phyloP scores from a whole-genome alignment of 768 basidiomycete species.

The Naganishia kalamii region DNA sequence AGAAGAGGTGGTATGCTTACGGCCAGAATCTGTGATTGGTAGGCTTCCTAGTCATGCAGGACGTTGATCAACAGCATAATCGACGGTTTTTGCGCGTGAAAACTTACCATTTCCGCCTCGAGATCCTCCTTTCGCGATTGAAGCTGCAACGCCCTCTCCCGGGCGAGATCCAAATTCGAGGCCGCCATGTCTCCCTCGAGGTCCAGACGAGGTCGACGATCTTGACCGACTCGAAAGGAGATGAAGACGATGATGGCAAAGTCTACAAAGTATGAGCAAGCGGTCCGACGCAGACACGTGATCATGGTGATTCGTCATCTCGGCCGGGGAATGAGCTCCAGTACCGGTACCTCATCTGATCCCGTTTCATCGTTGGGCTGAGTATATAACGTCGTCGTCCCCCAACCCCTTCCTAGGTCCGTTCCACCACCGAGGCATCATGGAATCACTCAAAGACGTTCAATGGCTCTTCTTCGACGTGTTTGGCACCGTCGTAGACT shows the following conservation, averaged over 20 bases:
- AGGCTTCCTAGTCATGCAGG: neutral
- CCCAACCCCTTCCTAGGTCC: neutral
- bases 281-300: too few species aligned
- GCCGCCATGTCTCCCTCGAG: neutral
- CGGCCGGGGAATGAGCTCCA: too few species aligned
- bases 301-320: neutral
- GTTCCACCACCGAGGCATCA: neutral
- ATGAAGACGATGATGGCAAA: too few species aligned
- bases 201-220: neutral
- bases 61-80: neutral
- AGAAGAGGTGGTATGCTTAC: neutral
- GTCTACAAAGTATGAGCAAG: too few species aligned
- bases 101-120: conserved; percentile 12
- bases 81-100: neutral
- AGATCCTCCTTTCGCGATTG: conserved; percentile 2
- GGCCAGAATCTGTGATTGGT: conserved; percentile 1
- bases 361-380: too few species aligned
- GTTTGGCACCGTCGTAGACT: conserved; percentile 20
- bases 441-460: neutral
- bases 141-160: neutral
- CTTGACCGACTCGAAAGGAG: too few species aligned
- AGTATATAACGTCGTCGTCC: neutral
- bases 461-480: conserved; percentile 23
- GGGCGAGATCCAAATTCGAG: neutral
- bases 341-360: too few species aligned